A percentile compares a stretch with the other conserved stretches of the same genome.
Conservation (phyloP, 1,284 basidiomycete genomes). For the Puccinia coronata region DNA sequence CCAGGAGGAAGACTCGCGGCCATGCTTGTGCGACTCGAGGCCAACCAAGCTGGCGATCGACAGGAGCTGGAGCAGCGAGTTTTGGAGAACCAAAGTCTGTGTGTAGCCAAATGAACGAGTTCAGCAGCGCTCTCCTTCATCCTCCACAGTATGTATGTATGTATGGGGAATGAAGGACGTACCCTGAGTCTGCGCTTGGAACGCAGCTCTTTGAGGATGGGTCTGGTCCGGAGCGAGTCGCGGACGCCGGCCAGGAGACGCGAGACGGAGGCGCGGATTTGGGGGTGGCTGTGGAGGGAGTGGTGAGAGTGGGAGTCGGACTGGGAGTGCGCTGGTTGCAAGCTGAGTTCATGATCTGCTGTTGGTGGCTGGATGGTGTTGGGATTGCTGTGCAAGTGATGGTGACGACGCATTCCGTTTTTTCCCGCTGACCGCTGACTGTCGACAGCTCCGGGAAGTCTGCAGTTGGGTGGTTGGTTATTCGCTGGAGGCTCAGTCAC, state of each 20-base stretch:
- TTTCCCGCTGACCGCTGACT: no score
- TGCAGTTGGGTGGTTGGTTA: no score
- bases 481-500: no score
- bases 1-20: background rate
- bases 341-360: no score
- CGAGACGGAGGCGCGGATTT: background rate
- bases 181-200: background rate
- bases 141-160: background rate
- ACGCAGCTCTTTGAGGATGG: background rate
- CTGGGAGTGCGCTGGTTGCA: background rate
- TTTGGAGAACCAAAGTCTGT: slow-evolving; percentile 4
- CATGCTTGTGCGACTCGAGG: background rate
- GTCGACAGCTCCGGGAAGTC: background rate
- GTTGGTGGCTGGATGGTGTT: background rate
- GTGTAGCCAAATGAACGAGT: no score
- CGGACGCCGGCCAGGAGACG: background rate
- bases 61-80: slow-evolving; percentile 13
- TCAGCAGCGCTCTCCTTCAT: no score
- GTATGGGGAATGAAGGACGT: background rate
- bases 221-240: background rate
- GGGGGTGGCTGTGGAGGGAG: background rate
- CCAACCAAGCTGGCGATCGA: slow-evolving; percentile 8
- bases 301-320: background rate
- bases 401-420: slow-evolving; percentile 40
- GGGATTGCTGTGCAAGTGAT: background rate